These are phyloP conservation scores for Saccharomycopsis babjevae DNA, from an alignment of 805 yeast species.

Conservation along the genomic window DNA sequence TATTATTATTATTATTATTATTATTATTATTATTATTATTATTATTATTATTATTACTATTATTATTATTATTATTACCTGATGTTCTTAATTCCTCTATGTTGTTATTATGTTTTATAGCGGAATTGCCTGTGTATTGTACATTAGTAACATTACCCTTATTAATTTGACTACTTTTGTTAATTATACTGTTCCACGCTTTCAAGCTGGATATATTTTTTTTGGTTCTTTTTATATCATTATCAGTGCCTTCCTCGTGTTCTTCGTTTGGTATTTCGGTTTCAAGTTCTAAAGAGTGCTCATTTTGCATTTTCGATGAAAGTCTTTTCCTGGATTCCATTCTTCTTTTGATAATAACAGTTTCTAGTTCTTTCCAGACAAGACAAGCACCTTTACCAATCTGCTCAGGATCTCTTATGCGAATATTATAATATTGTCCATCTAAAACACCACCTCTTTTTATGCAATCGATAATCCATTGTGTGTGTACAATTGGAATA, in stretches of 20 bases:
- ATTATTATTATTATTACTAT: background rate
- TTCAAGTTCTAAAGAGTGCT: slow-evolving; percentile 14
- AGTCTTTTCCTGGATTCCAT: slow-evolving; percentile 10
- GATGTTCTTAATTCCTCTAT: too few relatives aligned
- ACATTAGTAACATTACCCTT: too few relatives aligned
- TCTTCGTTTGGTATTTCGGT: slow-evolving; percentile 2
- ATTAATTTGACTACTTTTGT: background rate
- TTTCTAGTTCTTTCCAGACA: slow-evolving; percentile 22
- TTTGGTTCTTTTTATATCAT: slow-evolving; percentile 9
- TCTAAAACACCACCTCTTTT: slow-evolving; percentile 31
- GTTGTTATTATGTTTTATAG: background rate
- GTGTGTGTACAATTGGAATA: slow-evolving; percentile 31
- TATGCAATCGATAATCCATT: slow-evolving; percentile 33
- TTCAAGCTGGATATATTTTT: slow-evolving; percentile 12
- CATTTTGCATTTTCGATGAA: slow-evolving; percentile 3
- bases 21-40: too few relatives aligned
- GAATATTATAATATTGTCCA: slow-evolving; percentile 23
- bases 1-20: too few relatives aligned
- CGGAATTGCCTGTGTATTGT: too few relatives aligned
- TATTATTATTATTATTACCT: background rate
- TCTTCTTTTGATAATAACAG: background rate
- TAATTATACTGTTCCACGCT: slow-evolving; percentile 15
- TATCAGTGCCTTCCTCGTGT: slow-evolving; percentile 3
- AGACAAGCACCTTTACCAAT: slow-evolving; percentile 26
- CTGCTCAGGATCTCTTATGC: slow-evolving; percentile 16